Evolutionary conservation across 2,329 filamentous ascomycete genomes (phyloP), one percentile per base, ranked within the genome.

Genomic region (Endothia cerciana): DNA sequence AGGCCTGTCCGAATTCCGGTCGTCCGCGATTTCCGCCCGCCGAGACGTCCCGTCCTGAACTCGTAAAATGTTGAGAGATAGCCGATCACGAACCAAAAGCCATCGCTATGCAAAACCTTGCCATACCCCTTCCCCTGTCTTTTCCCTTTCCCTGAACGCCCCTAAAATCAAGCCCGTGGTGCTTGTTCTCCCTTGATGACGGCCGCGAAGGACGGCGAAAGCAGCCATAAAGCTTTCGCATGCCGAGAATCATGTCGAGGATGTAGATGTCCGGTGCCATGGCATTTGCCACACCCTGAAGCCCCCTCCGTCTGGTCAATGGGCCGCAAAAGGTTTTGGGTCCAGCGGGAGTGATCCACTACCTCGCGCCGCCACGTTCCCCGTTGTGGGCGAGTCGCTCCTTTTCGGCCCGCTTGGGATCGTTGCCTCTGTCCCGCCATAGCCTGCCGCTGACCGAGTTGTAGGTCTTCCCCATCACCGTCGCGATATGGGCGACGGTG

Each of bases 361-460:
- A 17, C 25, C 3, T 17, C 2, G 15, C 47, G 15, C 11, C 47
- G 11, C 2, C 4, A 22, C 25, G 6, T 5, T 4, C 47, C 4
- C 5, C 11, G 15, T 25, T 22, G 7, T 1, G 25, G 6, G 3
- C 22, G 28, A 22, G 47, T 1, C 25, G 22, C 13, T 17, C 25
- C 15, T 51, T 30, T 4, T 17, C 22, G 7, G 47, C 47, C 11
- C 47, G 47, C 47, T 25, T 51, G 13, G 47, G 47, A 13, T 51
- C 28, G 22, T 25, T 25, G 22, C 47, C 47, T 2, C 47, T 2
- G 47, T 28, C 13, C 11, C 47, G 47, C 47, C 47, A 51, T 4
- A 51, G 47, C 47, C 47, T 51, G 22, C 22, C 25, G 28, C 47
- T 51, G 47, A 51, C 47, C 22, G 47, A 51, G 47, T 51, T 51